Percentiles rank a stretch among this genome's conserved stretches.
phyloP scores from a whole-genome alignment of 176 grass and related monocot species.

The Elymus sibiricus region DNA sequence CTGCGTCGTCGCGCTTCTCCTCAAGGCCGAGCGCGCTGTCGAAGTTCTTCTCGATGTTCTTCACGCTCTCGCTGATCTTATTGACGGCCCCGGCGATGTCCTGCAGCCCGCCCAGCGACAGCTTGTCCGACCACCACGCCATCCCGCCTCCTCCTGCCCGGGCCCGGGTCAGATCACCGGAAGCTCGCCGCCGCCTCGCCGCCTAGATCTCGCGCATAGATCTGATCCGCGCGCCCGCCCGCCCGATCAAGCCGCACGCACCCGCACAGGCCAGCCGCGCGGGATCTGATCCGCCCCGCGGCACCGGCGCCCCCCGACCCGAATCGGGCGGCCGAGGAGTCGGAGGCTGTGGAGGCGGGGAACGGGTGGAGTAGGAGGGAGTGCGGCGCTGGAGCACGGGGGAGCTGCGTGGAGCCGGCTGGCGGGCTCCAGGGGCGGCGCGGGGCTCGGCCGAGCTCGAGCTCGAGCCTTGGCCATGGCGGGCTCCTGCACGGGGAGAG shows the following conservation, averaged over 20 bases:
- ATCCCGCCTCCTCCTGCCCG: constrained; percentile 37
- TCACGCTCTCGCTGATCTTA: constrained; percentile 97
- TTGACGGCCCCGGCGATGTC: constrained; percentile 97
- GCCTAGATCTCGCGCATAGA: constrained; percentile 66
- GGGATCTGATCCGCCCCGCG: constrained; percentile 22
- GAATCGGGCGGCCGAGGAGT: neutral
- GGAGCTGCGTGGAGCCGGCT: constrained; percentile 20
- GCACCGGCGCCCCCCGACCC: neutral
- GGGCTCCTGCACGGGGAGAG: too few relatives aligned
- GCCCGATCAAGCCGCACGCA: constrained; percentile 3
- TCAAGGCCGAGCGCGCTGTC: constrained; percentile 92
- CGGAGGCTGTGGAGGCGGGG: neutral
- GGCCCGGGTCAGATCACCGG: constrained; percentile 18
- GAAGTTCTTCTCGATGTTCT: constrained; percentile 99
- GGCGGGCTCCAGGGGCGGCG: too few relatives aligned
- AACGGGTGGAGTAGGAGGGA: neutral
- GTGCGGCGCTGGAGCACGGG: neutral
- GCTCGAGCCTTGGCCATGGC: too few relatives aligned
- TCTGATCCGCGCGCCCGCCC: constrained; percentile 37
- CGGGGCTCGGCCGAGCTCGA: too few relatives aligned
- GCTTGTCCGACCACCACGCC: constrained; percentile 94
- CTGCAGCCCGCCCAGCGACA: constrained; percentile 84
- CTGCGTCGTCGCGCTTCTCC: constrained; percentile 62
- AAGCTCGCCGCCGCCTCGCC: neutral
- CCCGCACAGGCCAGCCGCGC: neutral